Percentiles rank a stretch among this genome's conserved stretches.
These are phyloP conservation scores for Phaeoacremonium minimum DNA, from an alignment of 2,329 filamentous ascomycete genomes.

Conservation along the genomic window DNA sequence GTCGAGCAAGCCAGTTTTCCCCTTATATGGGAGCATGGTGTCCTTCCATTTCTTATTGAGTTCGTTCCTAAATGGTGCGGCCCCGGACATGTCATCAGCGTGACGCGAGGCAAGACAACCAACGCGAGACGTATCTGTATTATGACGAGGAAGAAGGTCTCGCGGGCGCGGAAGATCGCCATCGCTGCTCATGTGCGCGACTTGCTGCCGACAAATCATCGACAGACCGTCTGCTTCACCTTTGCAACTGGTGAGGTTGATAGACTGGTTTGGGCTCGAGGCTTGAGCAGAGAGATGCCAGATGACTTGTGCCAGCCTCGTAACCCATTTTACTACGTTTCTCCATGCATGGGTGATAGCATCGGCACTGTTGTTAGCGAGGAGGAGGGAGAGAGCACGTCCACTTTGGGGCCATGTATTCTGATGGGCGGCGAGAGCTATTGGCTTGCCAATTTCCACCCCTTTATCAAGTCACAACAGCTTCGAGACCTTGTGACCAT, in stretches of 20 bases:
- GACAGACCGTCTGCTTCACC: constrained; percentile 24
- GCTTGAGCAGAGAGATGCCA: constrained; percentile 27
- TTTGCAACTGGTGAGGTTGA: constrained; percentile 32
- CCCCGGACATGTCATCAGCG: constrained; percentile 31
- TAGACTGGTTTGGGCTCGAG: constrained; percentile 33
- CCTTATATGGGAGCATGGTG: constrained; percentile 35
- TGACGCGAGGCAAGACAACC: constrained; percentile 27
- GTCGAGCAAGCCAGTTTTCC: constrained; percentile 32
- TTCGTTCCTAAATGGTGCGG: constrained; percentile 37
- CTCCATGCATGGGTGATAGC: constrained; percentile 40
- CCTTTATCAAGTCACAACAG: constrained; percentile 31
- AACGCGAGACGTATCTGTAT: constrained; percentile 32
- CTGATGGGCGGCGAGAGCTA: constrained; percentile 29
- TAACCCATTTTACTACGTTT: constrained; percentile 36
- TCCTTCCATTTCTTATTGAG: constrained; percentile 37
- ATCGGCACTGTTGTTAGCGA: constrained; percentile 29
- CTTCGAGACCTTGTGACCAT: constrained; percentile 19
- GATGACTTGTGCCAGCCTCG: constrained; percentile 35
- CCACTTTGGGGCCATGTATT: constrained; percentile 36
- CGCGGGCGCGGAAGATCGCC: constrained; percentile 28
- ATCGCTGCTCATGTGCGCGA: constrained; percentile 36
- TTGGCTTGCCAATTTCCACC: constrained; percentile 40
- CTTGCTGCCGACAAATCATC: constrained; percentile 28
- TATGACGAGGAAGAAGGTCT: constrained; percentile 28
- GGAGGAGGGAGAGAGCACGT: constrained; percentile 25